Base-by-base conservation (phyloP, 176 grass and related monocot genomes). In the Urochloa ruziziensis region DNA sequence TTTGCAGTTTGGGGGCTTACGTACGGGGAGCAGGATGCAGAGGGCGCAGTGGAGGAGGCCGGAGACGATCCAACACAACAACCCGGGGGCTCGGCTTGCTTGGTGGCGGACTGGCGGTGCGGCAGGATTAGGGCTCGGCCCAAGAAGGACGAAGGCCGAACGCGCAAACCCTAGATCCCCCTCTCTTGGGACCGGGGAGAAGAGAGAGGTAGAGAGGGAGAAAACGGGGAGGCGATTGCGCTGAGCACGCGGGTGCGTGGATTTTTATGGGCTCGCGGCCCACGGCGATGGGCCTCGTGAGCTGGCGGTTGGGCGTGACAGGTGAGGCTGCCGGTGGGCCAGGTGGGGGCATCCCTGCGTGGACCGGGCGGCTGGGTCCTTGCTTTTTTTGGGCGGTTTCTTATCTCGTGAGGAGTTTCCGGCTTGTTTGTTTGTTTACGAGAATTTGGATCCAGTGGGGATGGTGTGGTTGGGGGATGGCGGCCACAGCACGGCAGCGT, bases 121-220 rank as follows among this genome's bases (percentile, higher is more conserved):
- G 37, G 71, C 54, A 46, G 71, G 66, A 73, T 76, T 29, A 76
- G 83, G 88, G 83, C 88, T 90, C 83, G 88, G 88, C 88, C 88
- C 88, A 90, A 79, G 73, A 90, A 86, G 66, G 19, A 74, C 88
- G 83, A 90, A 90, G 83, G 83, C 88, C 77, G 69, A 11, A 16
- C 68, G 70, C 24, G 70, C 53, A 75, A 88, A 84, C 86, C 86
- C 86, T 88, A 88, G 86, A 88, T 88, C 73, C 13, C 19, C 7
- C 29, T 23, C n/a, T n/a, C n/a, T n/a, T n/a, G n/a, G n/a, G n/a
- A n/a, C n/a, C n/a, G n/a, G n/a, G n/a, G 6, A 12, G 10, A 25
- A 10, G 10, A 2, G 36, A 13, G 49, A 27, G 4, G 16, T 14
- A 5, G n/a, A 16, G 61, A 44, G 27, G 1, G 62, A 8, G 19